Base-by-base conservation (phyloP, 805 yeast genomes). In the Saccharomycopsis fodiens region DNA sequence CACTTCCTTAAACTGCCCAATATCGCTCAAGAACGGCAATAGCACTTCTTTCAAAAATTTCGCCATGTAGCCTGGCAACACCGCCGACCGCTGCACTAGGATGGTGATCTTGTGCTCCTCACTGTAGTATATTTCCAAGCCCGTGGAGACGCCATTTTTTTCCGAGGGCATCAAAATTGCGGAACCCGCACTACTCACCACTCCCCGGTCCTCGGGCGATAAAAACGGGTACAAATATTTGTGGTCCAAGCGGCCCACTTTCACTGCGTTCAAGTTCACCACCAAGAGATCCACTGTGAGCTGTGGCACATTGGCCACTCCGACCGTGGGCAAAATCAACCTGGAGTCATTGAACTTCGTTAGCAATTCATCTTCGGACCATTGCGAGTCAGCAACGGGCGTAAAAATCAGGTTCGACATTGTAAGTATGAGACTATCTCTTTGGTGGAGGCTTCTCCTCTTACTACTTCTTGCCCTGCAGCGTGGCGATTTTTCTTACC, bases 261-360 rank as follows among this genome's bases (percentile, higher is more conserved):
- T 73, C 46, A 61, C 51, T 47, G 81, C 73, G 3, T 67, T 69
- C 20, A 74, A 63, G n/a, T 80, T 76, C 55, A 82, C 82, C 7
- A 88, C 67, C 21, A 91, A 63, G 25, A 89, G 66, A 60, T 89
- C 97, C 4, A 74, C 61, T 0, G 89, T 64, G 41, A 91, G 65
- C 60, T 93, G 98, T 0, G 97, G 94, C 2, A 88, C 82, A 56
- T 91, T 93, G 5, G 95, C 97, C 4, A 85, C 73, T 3, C 96
- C 78, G 0, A 93, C 83, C 0, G 88, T 64, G 0, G 97, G 97
- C 1, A 93, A 35, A 1, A 91, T 58, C n/a, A 83, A 63, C 1
- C 69, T 70, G 1, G 75, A 61, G 36, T 61, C 63, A 3, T 54
- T 41, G 2, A 65, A 38, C 5, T 42, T 40, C 1, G 39, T 10